These are phyloP conservation scores for Pichia sp. DNA, from an alignment of 1,139 yeast genomes.

Conservation along the genomic window DNA sequence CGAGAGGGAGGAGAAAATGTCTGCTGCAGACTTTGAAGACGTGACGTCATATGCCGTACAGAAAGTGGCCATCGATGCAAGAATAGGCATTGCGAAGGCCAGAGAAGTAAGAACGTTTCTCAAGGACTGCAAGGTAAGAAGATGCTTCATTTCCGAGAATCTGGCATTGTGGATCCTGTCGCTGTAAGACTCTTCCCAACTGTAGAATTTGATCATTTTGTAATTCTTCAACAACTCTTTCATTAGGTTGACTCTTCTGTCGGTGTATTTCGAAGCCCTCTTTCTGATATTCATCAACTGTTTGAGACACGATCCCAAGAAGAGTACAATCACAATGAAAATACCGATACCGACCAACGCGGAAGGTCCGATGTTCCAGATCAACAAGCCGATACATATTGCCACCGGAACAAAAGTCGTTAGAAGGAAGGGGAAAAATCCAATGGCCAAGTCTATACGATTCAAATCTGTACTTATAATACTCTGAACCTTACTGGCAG, in stretches of 20 bases:
- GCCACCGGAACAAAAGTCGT: constrained; percentile 56
- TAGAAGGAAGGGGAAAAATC: constrained; percentile 66
- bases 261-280: constrained; percentile 43
- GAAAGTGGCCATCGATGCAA: constrained; percentile 57
- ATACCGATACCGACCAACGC: constrained; percentile 66
- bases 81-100: constrained; percentile 41
- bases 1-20: constrained; percentile 75
- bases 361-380: constrained; percentile 66
- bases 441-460: constrained; percentile 68
- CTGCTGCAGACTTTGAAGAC: constrained; percentile 56
- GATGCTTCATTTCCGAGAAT: constrained; percentile 38
- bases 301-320: constrained; percentile 35
- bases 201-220: constrained; percentile 44
- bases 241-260: constrained; percentile 39
- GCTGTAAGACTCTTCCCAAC: constrained; percentile 49
- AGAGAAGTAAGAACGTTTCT: constrained; percentile 41
- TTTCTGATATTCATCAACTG: constrained; percentile 42
- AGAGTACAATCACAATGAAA: constrained; percentile 36
- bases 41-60: constrained; percentile 56
- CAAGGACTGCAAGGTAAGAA: constrained; percentile 40
- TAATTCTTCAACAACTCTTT: constrained; percentile 45
- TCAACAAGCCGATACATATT: constrained; percentile 57
- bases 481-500: constrained; percentile 67
- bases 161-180: constrained; percentile 38
- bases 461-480: constrained; percentile 74